Evolutionary conservation across 1,139 yeast genomes (phyloP), one percentile per base, ranked within the genome.

Genomic region (Kurtzmaniella quercitrusa): DNA sequence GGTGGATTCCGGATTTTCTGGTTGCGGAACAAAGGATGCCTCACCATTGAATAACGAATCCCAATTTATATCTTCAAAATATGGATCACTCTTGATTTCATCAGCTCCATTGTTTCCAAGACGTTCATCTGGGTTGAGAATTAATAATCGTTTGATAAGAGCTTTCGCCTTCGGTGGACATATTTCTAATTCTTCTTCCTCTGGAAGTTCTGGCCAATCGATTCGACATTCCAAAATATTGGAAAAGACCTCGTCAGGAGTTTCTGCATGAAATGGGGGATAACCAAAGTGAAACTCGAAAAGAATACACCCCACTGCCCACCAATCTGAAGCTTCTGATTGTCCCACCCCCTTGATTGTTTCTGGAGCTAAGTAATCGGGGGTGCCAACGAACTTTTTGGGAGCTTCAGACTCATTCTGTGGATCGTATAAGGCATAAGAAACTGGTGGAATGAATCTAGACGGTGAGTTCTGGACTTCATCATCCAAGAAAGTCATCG

Each of bases 361-460:
- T 59, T 94, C 99, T 0, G 99, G 99, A 0, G 99, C 95, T 37
- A 94, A 75, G 62, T 94, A 94, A 59, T 94, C 99, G 0, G 99
- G 98, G 0, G 99, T 94, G 0, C 99, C 99, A 33, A 90, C 96
- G 57, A 93, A 91, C 51, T 77, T 79, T 42, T 67, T 68, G 29
- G 59, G 50, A 17, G 62, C 66, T 31, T 51, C 50, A 44, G 76
- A 73, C 29, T 73, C 67, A 43, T 74, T 74, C 29, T 75, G 73
- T 1, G 95, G 94, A 59, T 87, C 88, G 59, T 80, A 87, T 41
- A 88, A 70, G 0, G 89, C 90, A 54, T 77, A 75, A 36, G 74
- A 72, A 16, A 73, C 41, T 39, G 6, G 59, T 53, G 15, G 44
- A 44, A 40, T 46, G 21, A 36, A 52, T 40, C 60, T 67, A 3